phyloP scores from a whole-genome alignment of 768 basidiomycete species.

The Pleurotus djamor region DNA sequence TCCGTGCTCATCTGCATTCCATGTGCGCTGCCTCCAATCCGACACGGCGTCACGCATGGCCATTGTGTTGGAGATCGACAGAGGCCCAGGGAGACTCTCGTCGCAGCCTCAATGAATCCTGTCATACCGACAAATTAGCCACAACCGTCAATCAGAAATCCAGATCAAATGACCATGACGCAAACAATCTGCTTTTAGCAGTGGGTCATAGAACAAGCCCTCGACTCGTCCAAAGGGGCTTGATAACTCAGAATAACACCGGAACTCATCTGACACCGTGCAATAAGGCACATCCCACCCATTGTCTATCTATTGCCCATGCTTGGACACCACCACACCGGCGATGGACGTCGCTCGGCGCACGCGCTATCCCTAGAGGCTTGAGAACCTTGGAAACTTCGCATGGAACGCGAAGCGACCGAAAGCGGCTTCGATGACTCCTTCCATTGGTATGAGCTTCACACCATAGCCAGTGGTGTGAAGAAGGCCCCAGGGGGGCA shows the following conservation, averaged over 20 bases:
- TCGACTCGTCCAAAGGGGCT: slow-evolving; percentile 1
- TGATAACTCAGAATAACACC: background rate
- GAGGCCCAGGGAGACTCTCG: background rate
- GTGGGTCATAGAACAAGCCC: background rate
- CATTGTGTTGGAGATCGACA: background rate
- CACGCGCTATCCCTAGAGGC: background rate
- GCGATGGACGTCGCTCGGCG: background rate
- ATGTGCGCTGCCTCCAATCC: background rate
- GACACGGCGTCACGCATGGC: background rate
- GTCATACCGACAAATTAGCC: background rate
- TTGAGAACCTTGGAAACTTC: background rate
- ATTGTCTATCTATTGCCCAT: background rate
- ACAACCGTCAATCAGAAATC: background rate
- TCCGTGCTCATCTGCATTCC: slow-evolving; percentile 8
- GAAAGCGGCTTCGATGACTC: background rate
- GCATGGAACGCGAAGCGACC: background rate
- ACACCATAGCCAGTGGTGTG: background rate
- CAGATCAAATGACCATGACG: slow-evolving; percentile 8
- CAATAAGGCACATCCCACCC: background rate
- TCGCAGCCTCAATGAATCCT: background rate
- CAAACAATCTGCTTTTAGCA: background rate
- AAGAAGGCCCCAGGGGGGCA: background rate
- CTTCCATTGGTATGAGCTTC: background rate
- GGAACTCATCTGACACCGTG: background rate
- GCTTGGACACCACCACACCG: background rate